A percentile compares a stretch with the other conserved stretches of the same genome.
phyloP scores from a whole-genome alignment of 169 alveolate genomes.

The Cyclospora cayetanensis region DNA sequence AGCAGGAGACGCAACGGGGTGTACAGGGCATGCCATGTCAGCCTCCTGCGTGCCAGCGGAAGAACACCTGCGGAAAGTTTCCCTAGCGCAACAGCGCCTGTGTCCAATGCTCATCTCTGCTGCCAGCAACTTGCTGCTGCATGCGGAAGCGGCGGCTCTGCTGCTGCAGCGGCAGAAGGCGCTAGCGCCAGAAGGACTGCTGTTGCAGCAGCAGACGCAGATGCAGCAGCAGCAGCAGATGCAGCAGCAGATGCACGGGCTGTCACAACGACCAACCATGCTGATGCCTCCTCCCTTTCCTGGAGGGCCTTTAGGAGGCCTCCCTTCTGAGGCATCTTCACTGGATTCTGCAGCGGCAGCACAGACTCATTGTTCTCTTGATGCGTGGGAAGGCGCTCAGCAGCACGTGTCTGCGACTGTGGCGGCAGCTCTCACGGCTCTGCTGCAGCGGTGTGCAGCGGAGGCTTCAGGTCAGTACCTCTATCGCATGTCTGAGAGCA shows the following conservation, averaged over 20 bases:
- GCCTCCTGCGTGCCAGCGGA: neutral
- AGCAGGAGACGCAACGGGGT: neutral
- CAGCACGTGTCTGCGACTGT: slow-evolving; percentile 39
- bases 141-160: slow-evolving; percentile 40
- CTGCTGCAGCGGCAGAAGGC: slow-evolving; percentile 44
- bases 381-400: slow-evolving; percentile 17
- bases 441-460: slow-evolving; percentile 53
- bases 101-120: slow-evolving; percentile 43
- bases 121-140: slow-evolving; percentile 39
- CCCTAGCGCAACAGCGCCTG: neutral
- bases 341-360: slow-evolving; percentile 51
- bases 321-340: too few species aligned
- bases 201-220: slow-evolving; percentile 14
- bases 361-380: neutral
- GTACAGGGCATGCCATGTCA: too few species aligned
- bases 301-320: too few species aligned
- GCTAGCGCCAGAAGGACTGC: neutral
- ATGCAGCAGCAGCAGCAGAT: slow-evolving; percentile 34
- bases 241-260: too few species aligned
- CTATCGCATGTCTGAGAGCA: neutral
- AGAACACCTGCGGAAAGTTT: too few species aligned
- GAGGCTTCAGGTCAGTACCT: neutral
- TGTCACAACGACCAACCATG: neutral
- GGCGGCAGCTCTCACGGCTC: slow-evolving; percentile 3
- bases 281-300: slow-evolving; percentile 29